These are phyloP conservation scores for Haplosporangium gracile DNA, from an alignment of 192 early-diverging fungal genomes.

Conservation along the genomic window DNA sequence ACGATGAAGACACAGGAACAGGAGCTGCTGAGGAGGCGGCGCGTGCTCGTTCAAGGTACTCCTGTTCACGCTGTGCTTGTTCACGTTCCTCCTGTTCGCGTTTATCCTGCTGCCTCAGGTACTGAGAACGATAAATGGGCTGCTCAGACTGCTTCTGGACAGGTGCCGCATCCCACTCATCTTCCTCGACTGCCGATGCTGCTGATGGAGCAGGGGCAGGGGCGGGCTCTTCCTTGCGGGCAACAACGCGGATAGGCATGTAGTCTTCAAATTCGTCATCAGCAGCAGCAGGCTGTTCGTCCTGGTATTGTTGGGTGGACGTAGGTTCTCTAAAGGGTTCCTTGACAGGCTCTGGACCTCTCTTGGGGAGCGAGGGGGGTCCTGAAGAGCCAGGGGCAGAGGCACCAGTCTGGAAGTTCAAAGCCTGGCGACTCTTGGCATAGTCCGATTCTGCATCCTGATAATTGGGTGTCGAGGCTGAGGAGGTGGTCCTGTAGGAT, in stretches of 20 bases:
- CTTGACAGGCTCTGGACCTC: conserved; percentile 3
- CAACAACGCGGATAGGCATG: conserved; percentile 42
- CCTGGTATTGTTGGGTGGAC: not conserved
- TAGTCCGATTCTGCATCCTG: conserved; percentile 45
- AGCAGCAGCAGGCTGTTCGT: not conserved
- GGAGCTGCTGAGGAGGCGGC: not conserved
- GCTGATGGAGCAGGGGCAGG: not conserved
- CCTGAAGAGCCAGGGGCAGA: conserved; percentile 6
- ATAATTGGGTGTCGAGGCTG: not conserved
- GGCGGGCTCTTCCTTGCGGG: conserved; percentile 33
- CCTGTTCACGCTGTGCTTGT: conserved; percentile 11
- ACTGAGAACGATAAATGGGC: conserved; percentile 39
- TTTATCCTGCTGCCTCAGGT: conserved; percentile 32
- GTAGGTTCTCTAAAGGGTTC: not conserved
- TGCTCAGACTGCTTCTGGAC: conserved; percentile 6
- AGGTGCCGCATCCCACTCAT: conserved; percentile 44
- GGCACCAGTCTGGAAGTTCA: conserved; percentile 42
- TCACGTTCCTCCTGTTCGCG: not conserved
- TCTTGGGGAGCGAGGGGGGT: conserved; percentile 38
- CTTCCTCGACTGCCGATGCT: conserved; percentile 29
- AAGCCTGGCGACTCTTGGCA: conserved; percentile 43
- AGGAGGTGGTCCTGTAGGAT: conserved; percentile 17
- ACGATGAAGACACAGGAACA: not conserved
- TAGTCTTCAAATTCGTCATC: conserved; percentile 36
- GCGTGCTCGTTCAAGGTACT: not conserved